Evolutionary conservation across 257 asterid species (phyloP).

Genomic region (Solanum piurae): DNA sequence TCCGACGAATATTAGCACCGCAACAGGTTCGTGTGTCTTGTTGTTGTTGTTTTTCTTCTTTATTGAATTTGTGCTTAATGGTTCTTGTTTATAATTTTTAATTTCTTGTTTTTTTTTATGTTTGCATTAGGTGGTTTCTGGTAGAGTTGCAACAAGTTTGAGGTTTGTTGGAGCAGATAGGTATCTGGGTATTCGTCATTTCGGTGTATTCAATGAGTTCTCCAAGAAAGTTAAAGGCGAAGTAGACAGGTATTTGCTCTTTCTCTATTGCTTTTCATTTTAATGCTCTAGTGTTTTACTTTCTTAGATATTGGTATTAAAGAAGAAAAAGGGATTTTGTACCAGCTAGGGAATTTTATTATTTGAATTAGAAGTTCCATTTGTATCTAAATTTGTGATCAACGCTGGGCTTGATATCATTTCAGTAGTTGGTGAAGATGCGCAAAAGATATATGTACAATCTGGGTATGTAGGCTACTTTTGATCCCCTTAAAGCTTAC

Average conservation of each 20-base stretch:
- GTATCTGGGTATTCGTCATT: slow-evolving; percentile 39
- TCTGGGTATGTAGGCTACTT: neutral
- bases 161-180: slow-evolving; percentile 22
- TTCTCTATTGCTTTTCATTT: neutral
- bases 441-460: neutral
- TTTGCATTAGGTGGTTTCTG: slow-evolving; percentile 34
- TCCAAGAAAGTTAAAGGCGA: slow-evolving; percentile 67
- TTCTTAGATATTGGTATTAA: neutral
- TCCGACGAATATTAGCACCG: slow-evolving; percentile 32
- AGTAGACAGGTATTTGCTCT: slow-evolving; percentile 31
- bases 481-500: neutral
- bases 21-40: slow-evolving; percentile 21
- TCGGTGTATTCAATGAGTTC: slow-evolving; percentile 61
- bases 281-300: neutral
- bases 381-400: neutral
- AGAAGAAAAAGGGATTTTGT: neutral
- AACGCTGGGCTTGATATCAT: neutral
- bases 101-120: neutral
- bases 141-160: slow-evolving; percentile 15
- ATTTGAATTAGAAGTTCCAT: neutral
- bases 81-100: neutral
- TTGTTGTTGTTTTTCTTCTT: neutral
- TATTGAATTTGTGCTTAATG: too few relatives aligned
- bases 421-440: neutral
- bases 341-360: neutral